These are phyloP conservation scores for Trapa incisa DNA, from an alignment of 345 rosid genomes.

Conservation along the genomic window DNA sequence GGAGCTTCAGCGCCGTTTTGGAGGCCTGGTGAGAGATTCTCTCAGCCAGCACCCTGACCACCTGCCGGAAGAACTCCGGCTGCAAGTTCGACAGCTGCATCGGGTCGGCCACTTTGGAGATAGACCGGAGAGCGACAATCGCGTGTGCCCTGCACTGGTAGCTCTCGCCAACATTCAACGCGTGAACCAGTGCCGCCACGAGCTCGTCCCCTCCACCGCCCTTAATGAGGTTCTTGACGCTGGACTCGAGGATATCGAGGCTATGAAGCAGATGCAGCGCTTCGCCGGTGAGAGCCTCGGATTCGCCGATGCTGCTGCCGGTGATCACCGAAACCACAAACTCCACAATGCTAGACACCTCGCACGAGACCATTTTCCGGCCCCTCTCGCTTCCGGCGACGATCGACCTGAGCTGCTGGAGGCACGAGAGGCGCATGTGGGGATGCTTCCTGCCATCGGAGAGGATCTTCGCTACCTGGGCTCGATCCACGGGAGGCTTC, in stretches of 20 bases:
- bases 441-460: slow-evolving; percentile 22
- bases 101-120: slow-evolving; percentile 34
- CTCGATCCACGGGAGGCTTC: slow-evolving; percentile 16
- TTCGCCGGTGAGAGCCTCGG: slow-evolving; percentile 18
- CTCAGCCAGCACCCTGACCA: slow-evolving; percentile 25
- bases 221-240: slow-evolving; percentile 19
- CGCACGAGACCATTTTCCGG: slow-evolving; percentile 18
- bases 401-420: slow-evolving; percentile 30
- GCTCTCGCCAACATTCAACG: slow-evolving; percentile 15
- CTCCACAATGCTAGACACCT: slow-evolving; percentile 22
- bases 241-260: slow-evolving; percentile 15
- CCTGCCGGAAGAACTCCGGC: slow-evolving; percentile 25
- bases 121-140: slow-evolving; percentile 13
- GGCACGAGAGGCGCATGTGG: slow-evolving; percentile 15
- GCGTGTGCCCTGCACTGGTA: slow-evolving; percentile 32
- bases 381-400: slow-evolving; percentile 26
- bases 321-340: slow-evolving; percentile 28
- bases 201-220: slow-evolving; percentile 13
- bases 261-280: slow-evolving; percentile 32
- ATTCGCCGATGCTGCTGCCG: background rate
- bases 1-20: slow-evolving; percentile 33
- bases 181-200: slow-evolving; percentile 14
- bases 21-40: slow-evolving; percentile 42
- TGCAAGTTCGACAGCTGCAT: slow-evolving; percentile 16
- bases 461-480: slow-evolving; percentile 28